Evolutionary conservation across 805 yeast species (phyloP), one percentile per base, ranked within the genome.

Genomic region (Candida cerambycidarum): DNA sequence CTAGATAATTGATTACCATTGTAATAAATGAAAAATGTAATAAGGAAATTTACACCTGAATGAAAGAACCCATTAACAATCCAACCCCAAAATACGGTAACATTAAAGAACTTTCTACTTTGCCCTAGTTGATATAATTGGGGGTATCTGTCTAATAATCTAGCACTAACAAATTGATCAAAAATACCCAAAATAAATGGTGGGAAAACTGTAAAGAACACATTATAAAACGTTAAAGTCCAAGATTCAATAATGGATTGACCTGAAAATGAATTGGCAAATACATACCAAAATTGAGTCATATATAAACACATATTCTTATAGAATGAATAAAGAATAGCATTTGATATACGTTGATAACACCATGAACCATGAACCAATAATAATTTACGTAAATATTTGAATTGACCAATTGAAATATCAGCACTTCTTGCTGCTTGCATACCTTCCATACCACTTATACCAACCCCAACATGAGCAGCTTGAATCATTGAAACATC

Each of bases 401-500:
- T 83, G 76, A 93, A 93, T 62, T 93, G 98, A 0, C 97, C 98
- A 63, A 95, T 89, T 1, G 98, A 89, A 46, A 93, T 81, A 71
- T 93, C 99, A 0, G 99, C 98, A 62, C 95, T 84, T 62, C 99
- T 78, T 0, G 99, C 97, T 9, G 99, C 99, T 65, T 93, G 99
- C 89, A 90, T 89, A 53, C 99, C 99, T 68, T 93, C 99, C 92
- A 89, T 85, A 51, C 99, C 99, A 65, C 95, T 87, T 49, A 93
- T 95, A 60, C 99, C 99, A 17, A 93, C 96, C 49, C 99, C 99
- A 41, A 93, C 97, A 63, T 93, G 98, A 0, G 99, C 99, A 12
- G 99, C 98, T 65, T 93, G 99, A 51, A 93, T 93, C 99, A 93
- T 93, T 28, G 96, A 85, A 31, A 93, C 99, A 68, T 93, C 99